Conservation (phyloP, 2,329 filamentous ascomycete genomes). For the Exophiala dermatitidis region DNA sequence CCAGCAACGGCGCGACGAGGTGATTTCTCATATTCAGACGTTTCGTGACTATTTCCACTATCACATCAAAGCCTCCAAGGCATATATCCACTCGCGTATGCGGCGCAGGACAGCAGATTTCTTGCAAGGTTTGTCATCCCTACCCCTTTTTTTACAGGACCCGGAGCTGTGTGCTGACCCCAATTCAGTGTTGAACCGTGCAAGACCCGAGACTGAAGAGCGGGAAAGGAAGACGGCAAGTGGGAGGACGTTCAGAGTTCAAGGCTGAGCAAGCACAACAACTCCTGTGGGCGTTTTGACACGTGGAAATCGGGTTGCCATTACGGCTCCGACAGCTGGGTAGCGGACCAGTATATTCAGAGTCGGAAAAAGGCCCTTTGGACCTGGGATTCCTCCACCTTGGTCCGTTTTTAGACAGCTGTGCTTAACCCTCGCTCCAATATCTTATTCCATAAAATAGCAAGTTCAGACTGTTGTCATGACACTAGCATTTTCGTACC, state of each 20-base stretch:
- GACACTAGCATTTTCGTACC: constrained; percentile 94
- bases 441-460: not conserved
- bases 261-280: constrained; percentile 28
- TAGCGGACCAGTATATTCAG: not conserved
- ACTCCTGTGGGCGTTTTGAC: not conserved
- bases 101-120: constrained; percentile 95
- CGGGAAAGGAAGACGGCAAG: constrained; percentile 98
- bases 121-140: constrained; percentile 66
- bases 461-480: constrained; percentile 67
- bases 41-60: constrained; percentile 99
- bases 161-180: constrained; percentile 24
- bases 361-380: not conserved
- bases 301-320: not conserved
- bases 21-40: constrained; percentile 98
- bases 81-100: constrained; percentile 98
- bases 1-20: constrained; percentile 79
- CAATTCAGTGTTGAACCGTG: constrained; percentile 76
- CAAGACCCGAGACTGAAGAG: constrained; percentile 90
- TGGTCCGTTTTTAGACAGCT: not conserved
- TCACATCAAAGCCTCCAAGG: constrained; percentile 98
- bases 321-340: not conserved
- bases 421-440: not conserved
- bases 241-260: constrained; percentile 77
- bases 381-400: not conserved
- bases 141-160: not conserved